phyloP scores from a whole-genome alignment of 2,329 filamentous ascomycete genomes.

The Nemania serpens region DNA sequence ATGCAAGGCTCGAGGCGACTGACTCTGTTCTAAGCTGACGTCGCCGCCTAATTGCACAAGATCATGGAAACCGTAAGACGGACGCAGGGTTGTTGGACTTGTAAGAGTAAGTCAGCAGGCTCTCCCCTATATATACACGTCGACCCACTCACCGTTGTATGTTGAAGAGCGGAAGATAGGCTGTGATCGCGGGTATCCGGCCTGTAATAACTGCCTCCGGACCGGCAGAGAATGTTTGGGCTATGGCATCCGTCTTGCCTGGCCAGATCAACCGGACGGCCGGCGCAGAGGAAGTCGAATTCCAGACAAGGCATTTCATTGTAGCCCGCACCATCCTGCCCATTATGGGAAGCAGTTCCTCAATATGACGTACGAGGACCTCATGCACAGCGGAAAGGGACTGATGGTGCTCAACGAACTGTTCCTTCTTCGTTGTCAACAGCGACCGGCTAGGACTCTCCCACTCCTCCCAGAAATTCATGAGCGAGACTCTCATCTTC shows the following conservation, averaged over 20 bases:
- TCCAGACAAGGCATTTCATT: conserved; percentile 41
- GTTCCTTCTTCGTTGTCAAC: conserved; percentile 33
- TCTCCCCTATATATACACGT: neutral
- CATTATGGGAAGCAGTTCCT: conserved; percentile 46
- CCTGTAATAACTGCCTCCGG: conserved; percentile 50
- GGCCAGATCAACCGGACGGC: conserved; percentile 54
- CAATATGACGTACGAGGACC: conserved; percentile 46
- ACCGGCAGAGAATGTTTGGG: conserved; percentile 49
- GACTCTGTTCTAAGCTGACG: conserved; percentile 32
- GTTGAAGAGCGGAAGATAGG: conserved; percentile 52
- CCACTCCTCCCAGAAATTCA: conserved; percentile 38
- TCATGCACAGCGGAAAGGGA: conserved; percentile 41
- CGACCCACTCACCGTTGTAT: conserved; percentile 20
- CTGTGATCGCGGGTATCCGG: conserved; percentile 50
- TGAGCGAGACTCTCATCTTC: conserved; percentile 39
- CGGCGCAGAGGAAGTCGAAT: conserved; percentile 42
- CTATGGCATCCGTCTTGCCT: conserved; percentile 52
- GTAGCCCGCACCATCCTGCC: conserved; percentile 34
- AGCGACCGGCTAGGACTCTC: conserved; percentile 37
- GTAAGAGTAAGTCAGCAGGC: conserved; percentile 48
- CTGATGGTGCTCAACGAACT: conserved; percentile 35
- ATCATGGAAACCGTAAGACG: conserved; percentile 41
- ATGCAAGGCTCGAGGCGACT: conserved; percentile 39
- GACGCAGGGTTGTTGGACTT: conserved; percentile 49
- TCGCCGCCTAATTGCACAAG: conserved; percentile 23